Evolutionary conservation across 805 yeast species (phyloP).

Genomic region (Yarrowia sp.): DNA sequence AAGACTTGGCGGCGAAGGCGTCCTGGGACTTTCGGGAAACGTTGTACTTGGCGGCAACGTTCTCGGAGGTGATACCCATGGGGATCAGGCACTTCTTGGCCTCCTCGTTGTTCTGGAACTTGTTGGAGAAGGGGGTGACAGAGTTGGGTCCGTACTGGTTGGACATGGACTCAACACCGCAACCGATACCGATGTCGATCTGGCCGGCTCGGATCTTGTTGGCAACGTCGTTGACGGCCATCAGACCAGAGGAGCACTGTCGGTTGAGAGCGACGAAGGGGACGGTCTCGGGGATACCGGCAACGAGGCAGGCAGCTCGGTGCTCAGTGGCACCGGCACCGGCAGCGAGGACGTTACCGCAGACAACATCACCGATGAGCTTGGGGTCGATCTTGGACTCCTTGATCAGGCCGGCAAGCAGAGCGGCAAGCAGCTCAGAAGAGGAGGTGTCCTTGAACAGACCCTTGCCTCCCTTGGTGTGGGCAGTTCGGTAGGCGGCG

Average conservation of each 20-base stretch:
- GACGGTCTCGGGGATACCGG: conserved; percentile 79
- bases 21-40: conserved; percentile 76
- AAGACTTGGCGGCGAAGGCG: conserved; percentile 82
- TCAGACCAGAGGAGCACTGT: conserved; percentile 92
- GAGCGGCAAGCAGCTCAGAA: conserved; percentile 69
- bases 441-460: conserved; percentile 76
- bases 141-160: conserved; percentile 79
- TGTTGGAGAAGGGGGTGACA: conserved; percentile 58
- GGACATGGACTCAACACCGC: conserved; percentile 96
- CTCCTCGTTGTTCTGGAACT: conserved; percentile 45
- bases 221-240: conserved; percentile 87
- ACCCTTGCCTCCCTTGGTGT: conserved; percentile 85
- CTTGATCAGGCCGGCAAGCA: conserved; percentile 61
- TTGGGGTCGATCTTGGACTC: conserved; percentile 51
- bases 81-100: conserved; percentile 84
- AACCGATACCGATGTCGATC: conserved; percentile 86
- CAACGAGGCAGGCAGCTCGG: conserved; percentile 86
- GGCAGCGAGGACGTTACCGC: conserved; percentile 87
- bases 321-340: conserved; percentile 96
- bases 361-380: conserved; percentile 76
- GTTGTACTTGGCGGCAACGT: conserved; percentile 67
- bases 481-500: conserved; percentile 86
- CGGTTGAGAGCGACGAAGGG: conserved; percentile 86
- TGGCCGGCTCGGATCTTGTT: conserved; percentile 84
- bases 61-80: conserved; percentile 96